Evolutionary conservation across 2,329 filamentous ascomycete genomes (phyloP).

Genomic region (Westerdykella aurantiaca): DNA sequence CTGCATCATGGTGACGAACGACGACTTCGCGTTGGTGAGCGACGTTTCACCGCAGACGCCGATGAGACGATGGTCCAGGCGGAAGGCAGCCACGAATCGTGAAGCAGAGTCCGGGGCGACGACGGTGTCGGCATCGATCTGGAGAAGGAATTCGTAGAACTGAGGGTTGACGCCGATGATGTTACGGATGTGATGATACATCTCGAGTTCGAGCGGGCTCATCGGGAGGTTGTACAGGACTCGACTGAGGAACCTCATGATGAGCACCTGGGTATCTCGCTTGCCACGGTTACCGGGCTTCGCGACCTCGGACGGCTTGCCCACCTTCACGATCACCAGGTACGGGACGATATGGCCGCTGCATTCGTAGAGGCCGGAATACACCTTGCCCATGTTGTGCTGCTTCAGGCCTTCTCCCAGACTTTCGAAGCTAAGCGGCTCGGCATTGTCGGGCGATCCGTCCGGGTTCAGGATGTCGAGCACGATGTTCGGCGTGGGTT

Average conservation of each 20-base stretch:
- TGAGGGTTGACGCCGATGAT: slow-evolving; percentile 98
- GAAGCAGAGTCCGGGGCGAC: slow-evolving; percentile 85
- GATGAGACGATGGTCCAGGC: slow-evolving; percentile 89
- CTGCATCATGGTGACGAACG: slow-evolving; percentile 97
- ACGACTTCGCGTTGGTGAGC: slow-evolving; percentile 85
- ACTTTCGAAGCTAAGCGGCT: slow-evolving; percentile 93
- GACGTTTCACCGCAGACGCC: slow-evolving; percentile 92
- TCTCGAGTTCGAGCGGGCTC: slow-evolving; percentile 93
- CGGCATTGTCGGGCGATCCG: slow-evolving; percentile 47
- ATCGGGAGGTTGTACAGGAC: slow-evolving; percentile 96
- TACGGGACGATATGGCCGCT: slow-evolving; percentile 98
- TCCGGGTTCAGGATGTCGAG: slow-evolving; percentile 93
- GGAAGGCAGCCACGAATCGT: slow-evolving; percentile 84
- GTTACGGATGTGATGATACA: slow-evolving; percentile 98
- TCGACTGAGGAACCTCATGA: slow-evolving; percentile 98
- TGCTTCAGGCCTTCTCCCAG: slow-evolving; percentile 94
- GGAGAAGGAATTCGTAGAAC: slow-evolving; percentile 94
- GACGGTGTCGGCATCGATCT: slow-evolving; percentile 96
- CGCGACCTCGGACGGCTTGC: slow-evolving; percentile 69
- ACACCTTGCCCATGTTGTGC: slow-evolving; percentile 99
- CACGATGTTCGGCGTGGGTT: slow-evolving; percentile 90
- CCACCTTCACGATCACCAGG: slow-evolving; percentile 93
- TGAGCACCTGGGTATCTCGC: slow-evolving; percentile 96
- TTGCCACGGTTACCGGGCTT: slow-evolving; percentile 92
- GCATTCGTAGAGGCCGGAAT: slow-evolving; percentile 95